A percentile compares a stretch with the other conserved stretches of the same genome.
Conservation (phyloP, 768 basidiomycete species). For the Termitomyces sp. region DNA sequence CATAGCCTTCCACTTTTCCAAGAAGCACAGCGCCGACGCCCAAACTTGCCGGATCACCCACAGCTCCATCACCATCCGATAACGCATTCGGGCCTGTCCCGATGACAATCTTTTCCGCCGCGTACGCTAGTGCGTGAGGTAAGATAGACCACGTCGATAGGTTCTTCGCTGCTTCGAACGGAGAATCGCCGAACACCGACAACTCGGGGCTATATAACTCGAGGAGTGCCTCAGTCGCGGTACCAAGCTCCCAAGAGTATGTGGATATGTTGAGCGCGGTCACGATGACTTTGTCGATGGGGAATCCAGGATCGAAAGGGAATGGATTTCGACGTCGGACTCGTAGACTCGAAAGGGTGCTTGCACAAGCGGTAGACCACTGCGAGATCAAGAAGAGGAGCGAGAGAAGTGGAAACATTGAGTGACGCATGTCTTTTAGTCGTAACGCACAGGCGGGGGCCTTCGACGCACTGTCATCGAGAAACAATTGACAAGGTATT, state of each 20-base stretch:
- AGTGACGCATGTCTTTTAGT: not conserved
- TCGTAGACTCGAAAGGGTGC: no score
- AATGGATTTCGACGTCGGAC: not conserved
- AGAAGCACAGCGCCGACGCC: conserved; percentile 38
- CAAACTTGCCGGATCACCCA: conserved; percentile 42
- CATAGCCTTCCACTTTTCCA: conserved; percentile 27
- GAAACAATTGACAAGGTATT: not conserved
- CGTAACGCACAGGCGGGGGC: not conserved
- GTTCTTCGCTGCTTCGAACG: conserved; percentile 18
- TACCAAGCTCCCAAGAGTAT: conserved; percentile 32
- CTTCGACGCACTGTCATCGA: not conserved
- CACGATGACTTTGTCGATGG: conserved; percentile 21
- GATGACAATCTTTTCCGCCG: not conserved
- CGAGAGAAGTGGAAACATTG: not conserved
- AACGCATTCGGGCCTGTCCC: conserved; percentile 24
- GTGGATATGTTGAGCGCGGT: conserved; percentile 22
- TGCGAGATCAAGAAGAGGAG: not conserved
- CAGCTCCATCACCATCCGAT: conserved; percentile 30
- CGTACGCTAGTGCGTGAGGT: conserved; percentile 5
- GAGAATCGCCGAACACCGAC: conserved; percentile 24
- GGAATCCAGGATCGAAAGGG: conserved; percentile 26
- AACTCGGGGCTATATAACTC: conserved; percentile 24
- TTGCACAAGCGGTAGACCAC: not conserved
- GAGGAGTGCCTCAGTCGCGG: conserved; percentile 25
- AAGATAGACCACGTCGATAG: not conserved